phyloP scores from a whole-genome alignment of 2,329 filamentous ascomycete species.

The Botryotinia globosa region DNA sequence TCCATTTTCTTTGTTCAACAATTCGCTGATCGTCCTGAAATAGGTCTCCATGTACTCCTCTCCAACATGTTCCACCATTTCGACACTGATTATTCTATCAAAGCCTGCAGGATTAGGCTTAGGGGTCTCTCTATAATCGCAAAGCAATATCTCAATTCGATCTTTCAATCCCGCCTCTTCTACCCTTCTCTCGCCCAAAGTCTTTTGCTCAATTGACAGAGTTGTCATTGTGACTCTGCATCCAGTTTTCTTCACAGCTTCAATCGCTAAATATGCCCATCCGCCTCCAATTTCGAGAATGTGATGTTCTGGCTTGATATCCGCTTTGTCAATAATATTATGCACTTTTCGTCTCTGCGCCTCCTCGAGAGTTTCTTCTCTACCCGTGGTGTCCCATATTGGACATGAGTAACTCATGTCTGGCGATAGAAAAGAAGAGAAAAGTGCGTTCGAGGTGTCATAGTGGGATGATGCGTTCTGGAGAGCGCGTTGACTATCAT shows the following conservation, averaged over 20 bases:
- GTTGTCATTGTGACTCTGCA: slow-evolving; percentile 68
- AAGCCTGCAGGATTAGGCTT: slow-evolving; percentile 49
- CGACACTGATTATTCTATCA: slow-evolving; percentile 69
- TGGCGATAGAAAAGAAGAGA: slow-evolving; percentile 63
- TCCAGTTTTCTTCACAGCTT: slow-evolving; percentile 60
- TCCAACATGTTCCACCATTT: slow-evolving; percentile 72
- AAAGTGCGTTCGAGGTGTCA: slow-evolving; percentile 71
- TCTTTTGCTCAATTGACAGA: slow-evolving; percentile 64
- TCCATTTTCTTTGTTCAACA: slow-evolving; percentile 59
- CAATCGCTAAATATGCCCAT: slow-evolving; percentile 69
- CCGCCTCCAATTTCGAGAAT: slow-evolving; percentile 70
- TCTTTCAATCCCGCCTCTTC: slow-evolving; percentile 54
- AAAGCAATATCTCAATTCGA: slow-evolving; percentile 58
- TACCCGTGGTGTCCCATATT: slow-evolving; percentile 48
- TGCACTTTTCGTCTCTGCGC: slow-evolving; percentile 65
- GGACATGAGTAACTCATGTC: slow-evolving; percentile 73
- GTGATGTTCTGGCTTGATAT: slow-evolving; percentile 59
- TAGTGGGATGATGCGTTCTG: slow-evolving; percentile 69
- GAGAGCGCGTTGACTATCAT: slow-evolving; percentile 53
- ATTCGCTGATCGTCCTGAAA: slow-evolving; percentile 58
- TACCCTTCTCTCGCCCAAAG: slow-evolving; percentile 61
- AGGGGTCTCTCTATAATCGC: slow-evolving; percentile 62
- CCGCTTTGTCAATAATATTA: slow-evolving; percentile 60
- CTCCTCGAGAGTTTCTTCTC: slow-evolving; percentile 53
- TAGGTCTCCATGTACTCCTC: slow-evolving; percentile 62